A percentile compares a stretch with the other conserved stretches of the same genome.
Evolutionary conservation across 116 monocot genomes (phyloP).

Genomic region (Zostera marina): DNA sequence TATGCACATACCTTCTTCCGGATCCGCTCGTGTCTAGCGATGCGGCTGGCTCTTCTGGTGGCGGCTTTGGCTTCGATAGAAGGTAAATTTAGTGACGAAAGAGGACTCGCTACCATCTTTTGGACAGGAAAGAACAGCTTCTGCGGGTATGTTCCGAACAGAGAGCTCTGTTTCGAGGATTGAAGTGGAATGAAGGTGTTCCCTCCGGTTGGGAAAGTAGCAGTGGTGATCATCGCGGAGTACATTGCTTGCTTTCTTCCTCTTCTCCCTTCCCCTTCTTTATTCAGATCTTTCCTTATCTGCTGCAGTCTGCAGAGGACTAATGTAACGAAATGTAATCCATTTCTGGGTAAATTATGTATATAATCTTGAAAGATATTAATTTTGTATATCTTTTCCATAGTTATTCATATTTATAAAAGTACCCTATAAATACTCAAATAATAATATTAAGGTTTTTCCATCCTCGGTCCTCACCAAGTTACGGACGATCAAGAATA

Average conservation of each 20-base stretch:
- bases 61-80: conserved; percentile 35
- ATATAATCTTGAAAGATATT: too few species aligned
- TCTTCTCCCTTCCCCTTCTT: background rate
- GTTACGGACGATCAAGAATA: too few species aligned
- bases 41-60: conserved; percentile 44
- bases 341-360: too few species aligned
- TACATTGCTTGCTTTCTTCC: background rate
- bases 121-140: background rate
- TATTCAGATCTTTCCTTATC: background rate
- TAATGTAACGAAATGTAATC: too few species aligned
- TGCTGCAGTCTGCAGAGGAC: too few species aligned
- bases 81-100: conserved; percentile 4
- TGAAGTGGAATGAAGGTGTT: background rate
- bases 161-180: conserved; percentile 7
- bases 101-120: background rate
- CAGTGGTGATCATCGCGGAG: conserved; percentile 2
- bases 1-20: conserved; percentile 89
- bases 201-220: background rate
- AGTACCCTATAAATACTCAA: too few species aligned
- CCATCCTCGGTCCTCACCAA: too few species aligned
- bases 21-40: conserved; percentile 52
- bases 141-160: conserved; percentile 6
- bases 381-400: too few species aligned
- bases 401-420: too few species aligned
- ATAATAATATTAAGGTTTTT: too few species aligned